Conservation (phyloP, 768 basidiomycete species). For the Mycena galericulata region DNA sequence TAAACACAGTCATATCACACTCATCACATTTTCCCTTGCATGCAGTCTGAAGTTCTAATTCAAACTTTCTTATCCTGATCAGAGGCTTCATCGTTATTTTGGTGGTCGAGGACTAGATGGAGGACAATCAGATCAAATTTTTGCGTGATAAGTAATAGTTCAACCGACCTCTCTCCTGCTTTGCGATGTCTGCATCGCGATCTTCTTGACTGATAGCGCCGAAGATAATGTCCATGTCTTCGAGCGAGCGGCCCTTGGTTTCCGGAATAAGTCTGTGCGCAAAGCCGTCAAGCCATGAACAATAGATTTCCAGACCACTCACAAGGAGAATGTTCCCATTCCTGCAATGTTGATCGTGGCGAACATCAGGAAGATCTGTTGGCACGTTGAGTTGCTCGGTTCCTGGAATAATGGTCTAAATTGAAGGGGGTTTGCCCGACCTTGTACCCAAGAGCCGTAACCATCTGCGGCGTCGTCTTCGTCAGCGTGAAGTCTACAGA, state of each 20-base stretch:
- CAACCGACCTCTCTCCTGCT: constrained; percentile 54
- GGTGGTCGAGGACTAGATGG: neutral
- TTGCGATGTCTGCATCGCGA: constrained; percentile 64
- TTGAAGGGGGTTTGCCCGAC: neutral
- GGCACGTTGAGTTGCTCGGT: neutral
- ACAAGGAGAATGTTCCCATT: constrained; percentile 78
- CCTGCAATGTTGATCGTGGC: constrained; percentile 78
- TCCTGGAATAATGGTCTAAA: no score
- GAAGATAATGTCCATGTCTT: constrained; percentile 66
- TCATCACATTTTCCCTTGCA: neutral
- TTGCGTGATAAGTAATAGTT: neutral
- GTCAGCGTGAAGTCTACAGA: constrained; percentile 74
- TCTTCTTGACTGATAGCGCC: constrained; percentile 68
- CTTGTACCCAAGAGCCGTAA: constrained; percentile 73
- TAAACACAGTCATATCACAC: neutral
- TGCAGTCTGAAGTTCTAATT: neutral
- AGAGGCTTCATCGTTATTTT: constrained; percentile 7
- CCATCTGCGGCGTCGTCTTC: constrained; percentile 76
- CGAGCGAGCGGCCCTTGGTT: constrained; percentile 68
- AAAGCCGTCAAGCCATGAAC: neutral
- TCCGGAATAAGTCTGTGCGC: constrained; percentile 66
- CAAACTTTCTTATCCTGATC: constrained; percentile 5
- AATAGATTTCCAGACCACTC: constrained; percentile 34
- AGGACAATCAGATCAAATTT: neutral
- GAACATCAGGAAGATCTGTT: constrained; percentile 76